Evolutionary conservation across 192 early-diverging fungal species (phyloP).

Genomic region (Mortierella hygrophila): DNA sequence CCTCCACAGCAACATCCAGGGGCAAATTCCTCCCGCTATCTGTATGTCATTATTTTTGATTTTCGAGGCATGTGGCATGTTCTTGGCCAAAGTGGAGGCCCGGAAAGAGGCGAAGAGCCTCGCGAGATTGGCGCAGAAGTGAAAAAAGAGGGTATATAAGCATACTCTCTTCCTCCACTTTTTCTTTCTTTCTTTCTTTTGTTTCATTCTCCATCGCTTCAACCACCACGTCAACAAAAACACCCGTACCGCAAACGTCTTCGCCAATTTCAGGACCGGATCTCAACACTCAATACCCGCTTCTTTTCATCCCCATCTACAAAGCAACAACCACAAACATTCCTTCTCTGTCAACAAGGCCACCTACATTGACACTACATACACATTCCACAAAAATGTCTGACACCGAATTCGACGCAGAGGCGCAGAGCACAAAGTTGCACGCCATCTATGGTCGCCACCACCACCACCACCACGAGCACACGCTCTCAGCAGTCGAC

Average conservation of each 20-base stretch:
- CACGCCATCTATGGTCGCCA: neutral
- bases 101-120: neutral
- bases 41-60: neutral
- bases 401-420: neutral
- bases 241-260: too few species aligned
- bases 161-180: neutral
- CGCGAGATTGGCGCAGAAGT: neutral
- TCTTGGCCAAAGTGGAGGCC: neutral
- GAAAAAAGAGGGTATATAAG: neutral
- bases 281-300: too few species aligned
- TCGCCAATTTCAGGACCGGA: too few species aligned
- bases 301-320: too few species aligned
- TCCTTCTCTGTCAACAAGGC: neutral
- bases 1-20: neutral
- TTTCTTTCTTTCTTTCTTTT: neutral
- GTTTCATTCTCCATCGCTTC: too few species aligned
- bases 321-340: neutral
- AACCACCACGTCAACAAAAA: too few species aligned
- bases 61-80: neutral
- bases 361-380: neutral
- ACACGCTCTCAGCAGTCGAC: constrained; percentile 16
- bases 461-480: constrained; percentile 1
- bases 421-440: neutral
- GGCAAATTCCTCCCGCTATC: neutral
- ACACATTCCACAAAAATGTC: neutral